Evolutionary conservation across 1,139 yeast species (phyloP), one percentile per base, ranked within the genome.

Genomic region (Meyerozyma athensensis): DNA sequence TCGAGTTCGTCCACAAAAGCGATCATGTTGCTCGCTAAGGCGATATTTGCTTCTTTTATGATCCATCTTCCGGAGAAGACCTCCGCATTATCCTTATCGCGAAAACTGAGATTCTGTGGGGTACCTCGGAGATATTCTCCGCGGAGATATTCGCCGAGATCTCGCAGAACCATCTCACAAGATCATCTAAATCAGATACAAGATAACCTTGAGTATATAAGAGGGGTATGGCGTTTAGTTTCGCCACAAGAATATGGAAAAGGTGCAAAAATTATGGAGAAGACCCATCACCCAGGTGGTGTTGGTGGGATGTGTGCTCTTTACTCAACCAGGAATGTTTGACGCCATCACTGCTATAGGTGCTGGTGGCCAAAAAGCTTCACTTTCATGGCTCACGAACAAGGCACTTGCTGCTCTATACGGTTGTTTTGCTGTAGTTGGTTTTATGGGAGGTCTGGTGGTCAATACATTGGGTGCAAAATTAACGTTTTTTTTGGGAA

Each of bases 391-490:
- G 34, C 16, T 32, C 19, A 24, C 28, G 8, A 24, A 24, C 23
- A 33, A 34, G 13, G 36, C 36, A 3, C 33, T 34, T 10, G 44
- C 43, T n/a, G 28, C 44, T 2, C 33, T 43, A 8, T 33, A 36
- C 19, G 35, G 38, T 17, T 33, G 37, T 26, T 37, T 37, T 28
- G 34, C 39, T 10, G 36, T 34, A 21, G 36, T 34, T 3, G 39
- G 39, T 7, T 37, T 37, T 30, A 20, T 37, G 26, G 39, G 37
- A 13, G 37, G 39, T n/a, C 26, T 37, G n/a, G 14, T 37, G 13
- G 36, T 34, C 10, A 37, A 37, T 28, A 24, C 32, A n/a, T 37
- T 37, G 17, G 39, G 39, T 8, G 33, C 36, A 21, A 37, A 33
- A 12, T 9, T 37, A 19, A 33, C 37, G 4, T 37, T 37, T 19